These are phyloP conservation scores for Zoysia japonica DNA, from an alignment of 176 grass and related monocot species.

Conservation along the genomic window DNA sequence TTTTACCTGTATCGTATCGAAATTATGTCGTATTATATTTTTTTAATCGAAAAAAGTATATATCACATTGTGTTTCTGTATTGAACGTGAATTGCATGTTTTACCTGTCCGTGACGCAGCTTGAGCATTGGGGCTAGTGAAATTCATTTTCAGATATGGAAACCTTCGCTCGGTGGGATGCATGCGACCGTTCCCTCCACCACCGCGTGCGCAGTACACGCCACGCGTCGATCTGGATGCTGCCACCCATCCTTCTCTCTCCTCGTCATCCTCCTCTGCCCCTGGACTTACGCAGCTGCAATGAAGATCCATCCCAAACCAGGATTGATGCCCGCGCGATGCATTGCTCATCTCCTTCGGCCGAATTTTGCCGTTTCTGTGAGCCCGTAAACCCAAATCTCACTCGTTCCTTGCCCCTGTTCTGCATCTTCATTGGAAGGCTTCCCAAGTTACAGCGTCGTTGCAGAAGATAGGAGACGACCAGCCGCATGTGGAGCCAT, in stretches of 20 bases:
- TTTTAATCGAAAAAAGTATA: too few relatives aligned
- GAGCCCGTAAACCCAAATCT: background rate
- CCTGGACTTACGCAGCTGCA: background rate
- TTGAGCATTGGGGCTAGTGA: too few relatives aligned
- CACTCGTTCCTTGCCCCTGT: background rate
- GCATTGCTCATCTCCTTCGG: background rate
- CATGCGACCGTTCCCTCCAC: background rate
- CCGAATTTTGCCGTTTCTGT: background rate
- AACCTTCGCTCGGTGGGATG: background rate
- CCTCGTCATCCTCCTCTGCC: background rate
- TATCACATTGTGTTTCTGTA: too few relatives aligned
- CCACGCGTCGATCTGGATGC: constrained; percentile 15
- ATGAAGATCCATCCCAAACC: background rate
- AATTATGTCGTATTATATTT: too few relatives aligned
- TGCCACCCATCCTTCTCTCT: background rate
- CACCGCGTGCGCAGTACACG: background rate
- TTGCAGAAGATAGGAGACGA: background rate
- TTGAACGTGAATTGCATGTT: too few relatives aligned
- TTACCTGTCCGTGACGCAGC: too few relatives aligned
- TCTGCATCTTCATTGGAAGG: background rate
- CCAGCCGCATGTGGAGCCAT: constrained; percentile 21
- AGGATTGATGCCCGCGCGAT: background rate
- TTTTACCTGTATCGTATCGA: too few relatives aligned
- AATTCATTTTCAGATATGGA: too few relatives aligned
- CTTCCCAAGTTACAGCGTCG: background rate